Base-by-base conservation (phyloP, 345 rosid genomes). In the Populus alba region DNA sequence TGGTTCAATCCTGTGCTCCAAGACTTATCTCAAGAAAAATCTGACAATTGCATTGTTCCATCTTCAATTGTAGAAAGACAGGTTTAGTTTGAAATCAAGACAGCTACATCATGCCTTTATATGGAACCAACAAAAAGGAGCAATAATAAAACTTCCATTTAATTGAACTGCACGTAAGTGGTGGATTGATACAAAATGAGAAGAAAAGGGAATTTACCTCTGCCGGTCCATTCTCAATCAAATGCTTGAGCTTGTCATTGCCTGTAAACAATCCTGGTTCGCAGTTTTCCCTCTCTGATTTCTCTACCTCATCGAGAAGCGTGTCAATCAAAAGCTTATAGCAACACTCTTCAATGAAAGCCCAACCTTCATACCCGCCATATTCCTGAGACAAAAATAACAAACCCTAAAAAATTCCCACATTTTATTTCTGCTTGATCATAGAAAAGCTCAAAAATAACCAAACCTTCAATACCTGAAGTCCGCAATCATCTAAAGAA, bases 331-430 rank as follows among this genome's bases (percentile, higher is more conserved):
- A 80, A 25, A 78, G 49, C 37, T 2, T 23, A 75, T 85, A 87
- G n/a, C 79, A 33, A 25, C 8, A 68, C 18, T 80, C 86, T 77
- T 86, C 87, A 16, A 87, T 82, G 41, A 84, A 79, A 39, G 22
- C 0, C 88, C 90, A 85, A 1, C 80, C 79, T 15, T 75, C 85
- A 76, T 78, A 81, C 23, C 85, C 85, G 47, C 86, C 87, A 77
- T 87, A 87, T 62, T 57, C 74, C 88, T 85, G 70, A 70, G 71
- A 66, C 23, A 16, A 35, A 72, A 75, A 73, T 57, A 7, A 2
- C 12, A 73, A 22, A 57, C 68, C 37, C 25, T 8, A 35, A 23
- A 12, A 29, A 9, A 65, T 59, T 10, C 65, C 23, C 0, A n/a
- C 10, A 20, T 18, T 59, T 39, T 39, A 39, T 39, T 6, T 39